Conservation (phyloP, 2,329 filamentous ascomycete species). For the Microdochium trichocladiopsis region DNA sequence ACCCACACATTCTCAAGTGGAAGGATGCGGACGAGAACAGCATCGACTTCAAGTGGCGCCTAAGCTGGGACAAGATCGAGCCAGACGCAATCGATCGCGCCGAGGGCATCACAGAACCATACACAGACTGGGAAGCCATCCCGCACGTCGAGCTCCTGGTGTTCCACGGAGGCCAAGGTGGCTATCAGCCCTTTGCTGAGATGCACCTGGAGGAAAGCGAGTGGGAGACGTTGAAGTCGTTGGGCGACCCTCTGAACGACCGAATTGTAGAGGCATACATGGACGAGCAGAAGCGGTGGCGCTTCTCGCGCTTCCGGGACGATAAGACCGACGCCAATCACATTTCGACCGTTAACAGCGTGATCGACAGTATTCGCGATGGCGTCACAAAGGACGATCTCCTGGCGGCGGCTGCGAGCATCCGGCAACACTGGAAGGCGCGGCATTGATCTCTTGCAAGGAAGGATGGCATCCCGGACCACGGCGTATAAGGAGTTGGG, state of each 20-base stretch:
- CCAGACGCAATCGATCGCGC: conserved; percentile 61
- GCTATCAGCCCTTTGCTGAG: conserved; percentile 59
- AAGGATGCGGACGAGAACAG: conserved; percentile 95
- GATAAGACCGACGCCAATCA: conserved; percentile 93
- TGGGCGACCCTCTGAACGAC: conserved; percentile 72
- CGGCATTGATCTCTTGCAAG: conserved; percentile 23
- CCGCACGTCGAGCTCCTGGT: conserved; percentile 70
- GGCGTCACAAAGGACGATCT: conserved; percentile 79
- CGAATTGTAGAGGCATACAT: conserved; percentile 86
- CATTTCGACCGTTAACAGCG: conserved; percentile 73
- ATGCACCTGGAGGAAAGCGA: conserved; percentile 68
- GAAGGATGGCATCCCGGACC: background rate
- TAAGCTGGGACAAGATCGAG: conserved; percentile 68
- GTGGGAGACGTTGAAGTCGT: conserved; percentile 74
- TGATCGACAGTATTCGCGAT: conserved; percentile 84
- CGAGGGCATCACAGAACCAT: conserved; percentile 56
- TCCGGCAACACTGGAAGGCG: conserved; percentile 76
- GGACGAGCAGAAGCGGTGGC: conserved; percentile 70
- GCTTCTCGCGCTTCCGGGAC: conserved; percentile 82
- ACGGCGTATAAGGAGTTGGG: background rate
- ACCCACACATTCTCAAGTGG: conserved; percentile 94
- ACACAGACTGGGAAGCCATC: conserved; percentile 71
- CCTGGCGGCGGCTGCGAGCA: conserved; percentile 58
- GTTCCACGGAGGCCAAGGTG: conserved; percentile 48
- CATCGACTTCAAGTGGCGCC: conserved; percentile 77